These are phyloP conservation scores for Rosa multiflora DNA, from an alignment of 306 rosid genomes.

Conservation along the genomic window DNA sequence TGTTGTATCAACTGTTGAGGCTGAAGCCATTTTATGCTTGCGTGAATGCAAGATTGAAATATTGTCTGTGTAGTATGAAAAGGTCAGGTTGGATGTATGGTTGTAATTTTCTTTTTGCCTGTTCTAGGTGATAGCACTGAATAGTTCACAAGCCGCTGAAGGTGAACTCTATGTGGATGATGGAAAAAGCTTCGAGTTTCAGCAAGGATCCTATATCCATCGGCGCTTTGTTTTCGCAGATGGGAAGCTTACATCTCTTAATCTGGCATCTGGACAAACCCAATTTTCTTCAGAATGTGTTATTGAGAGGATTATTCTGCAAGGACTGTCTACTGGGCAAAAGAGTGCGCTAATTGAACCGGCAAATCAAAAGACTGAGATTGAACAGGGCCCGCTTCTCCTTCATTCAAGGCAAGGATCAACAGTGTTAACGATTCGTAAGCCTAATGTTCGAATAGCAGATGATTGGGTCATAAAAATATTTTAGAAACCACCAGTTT, in stretches of 20 bases:
- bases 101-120: neutral
- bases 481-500: conserved; percentile 26
- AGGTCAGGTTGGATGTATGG: neutral
- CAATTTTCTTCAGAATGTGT: conserved; percentile 43
- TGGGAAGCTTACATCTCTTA: conserved; percentile 63
- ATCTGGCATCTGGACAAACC: conserved; percentile 39
- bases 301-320: conserved; percentile 80
- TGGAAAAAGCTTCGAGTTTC: conserved; percentile 76
- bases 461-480: conserved; percentile 76
- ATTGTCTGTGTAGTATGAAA: neutral
- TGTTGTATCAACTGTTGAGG: neutral
- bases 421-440: conserved; percentile 58
- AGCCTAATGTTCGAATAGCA: conserved; percentile 63
- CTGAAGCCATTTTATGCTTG: neutral
- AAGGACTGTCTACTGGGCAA: conserved; percentile 56
- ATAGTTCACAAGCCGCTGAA: conserved; percentile 88
- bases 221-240: conserved; percentile 73
- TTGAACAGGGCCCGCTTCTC: conserved; percentile 72
- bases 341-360: conserved; percentile 69
- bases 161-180: conserved; percentile 90
- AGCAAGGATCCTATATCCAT: conserved; percentile 77
- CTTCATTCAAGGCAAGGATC: conserved; percentile 43
- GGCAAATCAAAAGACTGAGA: conserved; percentile 48
- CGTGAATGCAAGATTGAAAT: neutral
- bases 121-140: conserved; percentile 82